Percentiles rank a stretch among this genome's conserved stretches.
These are phyloP conservation scores for Fonsecaea multimorphosa DNA, from an alignment of 2,329 filamentous ascomycete species.

Conservation along the genomic window DNA sequence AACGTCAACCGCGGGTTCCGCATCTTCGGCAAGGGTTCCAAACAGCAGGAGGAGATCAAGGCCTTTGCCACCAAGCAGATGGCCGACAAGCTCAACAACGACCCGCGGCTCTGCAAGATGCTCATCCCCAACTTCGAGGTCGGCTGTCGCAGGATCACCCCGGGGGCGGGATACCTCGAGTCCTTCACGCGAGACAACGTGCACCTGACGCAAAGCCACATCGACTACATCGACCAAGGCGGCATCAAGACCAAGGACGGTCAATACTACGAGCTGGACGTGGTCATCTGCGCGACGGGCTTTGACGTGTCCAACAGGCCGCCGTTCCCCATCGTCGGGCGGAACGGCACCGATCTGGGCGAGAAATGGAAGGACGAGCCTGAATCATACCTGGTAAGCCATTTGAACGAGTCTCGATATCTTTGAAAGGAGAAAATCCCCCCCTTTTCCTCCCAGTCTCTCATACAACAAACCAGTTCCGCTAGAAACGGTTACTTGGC, in stretches of 20 bases:
- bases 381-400: constrained; percentile 37
- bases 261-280: constrained; percentile 16
- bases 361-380: constrained; percentile 43
- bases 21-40: constrained; percentile 17
- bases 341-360: constrained; percentile 35
- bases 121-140: constrained; percentile 41
- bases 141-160: constrained; percentile 58
- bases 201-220: constrained; percentile 42
- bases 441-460: too few species aligned
- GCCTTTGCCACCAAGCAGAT: constrained; percentile 30
- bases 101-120: constrained; percentile 35
- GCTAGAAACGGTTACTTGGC: too few species aligned
- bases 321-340: constrained; percentile 25
- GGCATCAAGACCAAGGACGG: constrained; percentile 39
- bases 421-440: too few species aligned
- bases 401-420: too few species aligned
- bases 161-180: constrained; percentile 60
- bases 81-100: constrained; percentile 32
- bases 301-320: constrained; percentile 27
- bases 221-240: constrained; percentile 43
- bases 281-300: constrained; percentile 24
- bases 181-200: constrained; percentile 53
- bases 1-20: constrained; percentile 34
- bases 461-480: too few species aligned
- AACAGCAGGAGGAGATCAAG: constrained; percentile 25